Conservation (phyloP, 352 stramenopile species). For the Globisporangium yorkense region DNA sequence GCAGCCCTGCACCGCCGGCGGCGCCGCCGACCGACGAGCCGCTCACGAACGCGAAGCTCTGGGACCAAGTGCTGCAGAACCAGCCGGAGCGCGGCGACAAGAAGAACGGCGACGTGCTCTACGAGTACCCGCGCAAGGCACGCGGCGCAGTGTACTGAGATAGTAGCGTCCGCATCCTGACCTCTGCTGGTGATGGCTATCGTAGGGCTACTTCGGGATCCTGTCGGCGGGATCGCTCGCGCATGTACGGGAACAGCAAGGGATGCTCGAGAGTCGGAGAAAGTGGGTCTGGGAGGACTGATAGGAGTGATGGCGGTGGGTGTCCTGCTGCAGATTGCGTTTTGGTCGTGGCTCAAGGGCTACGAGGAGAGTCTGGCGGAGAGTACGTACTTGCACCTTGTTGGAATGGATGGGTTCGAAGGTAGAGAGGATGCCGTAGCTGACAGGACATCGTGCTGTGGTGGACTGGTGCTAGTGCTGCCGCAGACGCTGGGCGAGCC, state of each 20-base stretch:
- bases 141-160: neutral
- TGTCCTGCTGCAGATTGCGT: constrained; percentile 53
- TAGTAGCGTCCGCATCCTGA: neutral
- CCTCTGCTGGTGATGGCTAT: neutral
- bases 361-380: constrained; percentile 80
- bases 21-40: constrained; percentile 19
- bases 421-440: neutral
- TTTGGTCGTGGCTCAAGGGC: constrained; percentile 88
- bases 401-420: neutral
- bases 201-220: constrained; percentile 75
- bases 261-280: neutral
- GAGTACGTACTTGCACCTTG: constrained; percentile 24
- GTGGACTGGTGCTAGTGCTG: constrained; percentile 29
- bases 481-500: constrained; percentile 48
- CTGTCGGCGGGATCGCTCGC: constrained; percentile 72
- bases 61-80: constrained; percentile 57
- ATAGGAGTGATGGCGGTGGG: neutral
- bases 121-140: constrained; percentile 83
- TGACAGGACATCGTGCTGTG: neutral
- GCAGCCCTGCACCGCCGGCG: constrained; percentile 2
- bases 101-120: constrained; percentile 67
- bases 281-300: neutral
- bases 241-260: constrained; percentile 33
- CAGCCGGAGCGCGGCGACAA: constrained; percentile 43
- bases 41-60: constrained; percentile 67